phyloP scores from a whole-genome alignment of 441 rosid species.

The Croton setiger region DNA sequence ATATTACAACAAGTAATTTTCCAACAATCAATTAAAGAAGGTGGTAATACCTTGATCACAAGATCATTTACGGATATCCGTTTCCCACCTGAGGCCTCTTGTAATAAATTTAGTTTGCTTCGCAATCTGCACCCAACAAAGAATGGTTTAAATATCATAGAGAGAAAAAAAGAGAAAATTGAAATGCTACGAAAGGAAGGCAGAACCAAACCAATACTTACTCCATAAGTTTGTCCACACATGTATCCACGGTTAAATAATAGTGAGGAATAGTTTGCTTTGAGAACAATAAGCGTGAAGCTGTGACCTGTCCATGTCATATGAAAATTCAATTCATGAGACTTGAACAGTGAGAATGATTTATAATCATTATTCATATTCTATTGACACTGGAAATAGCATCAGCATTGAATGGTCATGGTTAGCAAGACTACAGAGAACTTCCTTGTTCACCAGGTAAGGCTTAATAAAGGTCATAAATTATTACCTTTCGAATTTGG shows the following conservation, averaged over 20 bases:
- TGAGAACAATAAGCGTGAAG: constrained; percentile 80
- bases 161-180: background rate
- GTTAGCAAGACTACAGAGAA: background rate
- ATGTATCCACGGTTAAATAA: constrained; percentile 85
- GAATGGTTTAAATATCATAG: constrained; percentile 18
- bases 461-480: background rate
- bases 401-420: background rate
- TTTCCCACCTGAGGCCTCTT: constrained; percentile 89
- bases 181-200: background rate
- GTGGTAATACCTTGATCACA: constrained; percentile 72
- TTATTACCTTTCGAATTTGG: constrained; percentile 80
- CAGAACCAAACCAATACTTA: constrained; percentile 31
- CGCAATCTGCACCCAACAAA: constrained; percentile 53
- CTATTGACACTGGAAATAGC: background rate
- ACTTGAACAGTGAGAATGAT: background rate
- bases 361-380: background rate
- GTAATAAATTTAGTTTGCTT: constrained; percentile 69
- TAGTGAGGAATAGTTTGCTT: constrained; percentile 98
- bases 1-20: background rate
- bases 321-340: constrained; percentile 21
- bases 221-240: constrained; percentile 91
- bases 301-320: constrained; percentile 61
- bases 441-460: background rate
- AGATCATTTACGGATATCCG: constrained; percentile 86
- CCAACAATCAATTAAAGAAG: background rate